phyloP scores from a whole-genome alignment of 148 eudicot species.

The Arctostaphylos glauca region DNA sequence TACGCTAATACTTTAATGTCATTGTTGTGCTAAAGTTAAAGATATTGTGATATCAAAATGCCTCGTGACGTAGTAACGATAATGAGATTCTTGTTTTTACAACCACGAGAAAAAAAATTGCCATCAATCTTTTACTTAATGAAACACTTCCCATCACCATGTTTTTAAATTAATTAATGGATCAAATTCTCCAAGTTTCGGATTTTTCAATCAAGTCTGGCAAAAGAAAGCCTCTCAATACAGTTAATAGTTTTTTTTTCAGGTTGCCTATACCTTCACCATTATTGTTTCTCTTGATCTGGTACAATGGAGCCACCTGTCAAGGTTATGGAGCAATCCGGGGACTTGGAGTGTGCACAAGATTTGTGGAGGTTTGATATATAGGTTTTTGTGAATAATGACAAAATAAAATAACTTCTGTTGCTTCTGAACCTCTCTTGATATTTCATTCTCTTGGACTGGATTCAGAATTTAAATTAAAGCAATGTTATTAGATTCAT shows the following conservation, averaged over 20 bases:
- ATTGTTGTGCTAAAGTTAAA: neutral
- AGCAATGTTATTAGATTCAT: neutral
- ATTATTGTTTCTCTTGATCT: neutral
- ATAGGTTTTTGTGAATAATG: neutral
- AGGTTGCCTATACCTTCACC: neutral
- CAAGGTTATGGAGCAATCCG: neutral
- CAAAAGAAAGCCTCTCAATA: neutral
- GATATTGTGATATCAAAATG: neutral
- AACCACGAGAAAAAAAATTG: neutral
- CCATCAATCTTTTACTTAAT: neutral
- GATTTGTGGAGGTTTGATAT: conserved; percentile 18
- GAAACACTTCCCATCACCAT: neutral
- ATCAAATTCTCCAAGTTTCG: neutral
- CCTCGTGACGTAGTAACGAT: neutral
- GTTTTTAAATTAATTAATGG: neutral
- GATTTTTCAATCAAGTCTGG: neutral
- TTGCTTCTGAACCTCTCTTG: neutral
- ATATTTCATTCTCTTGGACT: neutral
- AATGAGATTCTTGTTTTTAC: neutral
- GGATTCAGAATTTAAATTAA: neutral
- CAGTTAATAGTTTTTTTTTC: neutral
- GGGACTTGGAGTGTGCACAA: conserved; percentile 2
- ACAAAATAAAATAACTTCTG: neutral
- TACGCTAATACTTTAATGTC: neutral
- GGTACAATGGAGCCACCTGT: neutral